Evolutionary conservation across 1,284 basidiomycete genomes (phyloP).

Genomic region (Tylopilus sp.): DNA sequence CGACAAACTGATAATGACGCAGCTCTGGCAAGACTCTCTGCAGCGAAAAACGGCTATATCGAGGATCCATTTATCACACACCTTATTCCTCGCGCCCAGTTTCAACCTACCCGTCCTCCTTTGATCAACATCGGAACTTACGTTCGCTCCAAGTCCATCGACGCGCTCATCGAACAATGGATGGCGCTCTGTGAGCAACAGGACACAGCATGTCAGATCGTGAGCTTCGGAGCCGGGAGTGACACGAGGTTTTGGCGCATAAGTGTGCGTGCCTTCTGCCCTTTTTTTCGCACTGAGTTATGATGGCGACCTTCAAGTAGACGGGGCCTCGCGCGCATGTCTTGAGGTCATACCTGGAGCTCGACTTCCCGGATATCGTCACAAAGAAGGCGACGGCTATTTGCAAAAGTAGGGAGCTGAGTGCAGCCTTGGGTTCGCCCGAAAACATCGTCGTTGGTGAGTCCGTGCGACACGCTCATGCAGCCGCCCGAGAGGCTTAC

Average conservation of each 20-base stretch:
- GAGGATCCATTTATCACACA: constrained; percentile 65
- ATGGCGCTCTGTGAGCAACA: constrained; percentile 37
- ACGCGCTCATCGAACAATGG: constrained; percentile 75
- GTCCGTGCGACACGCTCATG: not conserved
- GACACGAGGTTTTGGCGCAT: constrained; percentile 76
- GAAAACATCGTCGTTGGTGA: constrained; percentile 38
- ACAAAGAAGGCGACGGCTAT: constrained; percentile 82
- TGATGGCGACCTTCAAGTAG: constrained; percentile 37
- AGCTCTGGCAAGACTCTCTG: constrained; percentile 74
- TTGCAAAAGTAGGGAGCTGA: constrained; percentile 61
- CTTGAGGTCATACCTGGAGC: constrained; percentile 71
- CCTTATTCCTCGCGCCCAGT: constrained; percentile 61
- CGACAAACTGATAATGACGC: constrained; percentile 75
- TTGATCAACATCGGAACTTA: constrained; percentile 96
- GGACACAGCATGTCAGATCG: constrained; percentile 23
- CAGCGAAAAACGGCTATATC: constrained; percentile 73
- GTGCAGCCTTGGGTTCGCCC: constrained; percentile 21
- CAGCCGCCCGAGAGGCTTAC: not conserved
- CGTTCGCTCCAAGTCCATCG: constrained; percentile 79
- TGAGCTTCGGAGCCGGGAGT: constrained; percentile 29
- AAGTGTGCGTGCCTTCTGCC: constrained; percentile 53
- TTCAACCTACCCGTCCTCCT: constrained; percentile 68
- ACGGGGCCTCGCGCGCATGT: constrained; percentile 46
- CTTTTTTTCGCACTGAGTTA: constrained; percentile 1
- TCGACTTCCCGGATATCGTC: constrained; percentile 88